phyloP scores from a whole-genome alignment of 768 basidiomycete species.

The Floccularia luteovirens region DNA sequence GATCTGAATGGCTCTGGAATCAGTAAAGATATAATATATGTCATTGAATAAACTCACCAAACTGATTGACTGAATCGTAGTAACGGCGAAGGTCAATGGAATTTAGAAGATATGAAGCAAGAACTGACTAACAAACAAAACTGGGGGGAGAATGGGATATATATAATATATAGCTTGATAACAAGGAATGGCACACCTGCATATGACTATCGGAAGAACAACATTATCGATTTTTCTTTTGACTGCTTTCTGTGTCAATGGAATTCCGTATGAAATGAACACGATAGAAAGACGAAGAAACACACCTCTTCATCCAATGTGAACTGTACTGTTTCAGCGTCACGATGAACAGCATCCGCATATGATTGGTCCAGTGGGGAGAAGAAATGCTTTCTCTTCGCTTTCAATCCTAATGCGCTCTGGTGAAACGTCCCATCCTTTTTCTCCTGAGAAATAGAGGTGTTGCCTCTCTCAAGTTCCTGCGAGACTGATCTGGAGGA shows the following conservation, averaged over 20 bases:
- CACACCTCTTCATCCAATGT: constrained; percentile 42
- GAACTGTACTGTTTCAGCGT: constrained; percentile 41
- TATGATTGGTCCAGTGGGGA: constrained; percentile 33
- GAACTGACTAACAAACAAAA: constrained; percentile 35
- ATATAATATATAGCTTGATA: constrained; percentile 1
- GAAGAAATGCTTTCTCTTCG: constrained; percentile 40
- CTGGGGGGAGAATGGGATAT: no score
- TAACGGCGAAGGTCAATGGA: constrained; percentile 8
- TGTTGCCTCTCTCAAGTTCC: no score
- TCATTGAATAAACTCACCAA: constrained; percentile 21
- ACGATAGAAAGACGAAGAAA: not conserved
- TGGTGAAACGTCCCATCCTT: constrained; percentile 34
- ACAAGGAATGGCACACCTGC: constrained; percentile 25
- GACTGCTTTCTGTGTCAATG: constrained; percentile 27
- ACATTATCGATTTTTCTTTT: constrained; percentile 42
- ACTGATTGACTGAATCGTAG: constrained; percentile 32
- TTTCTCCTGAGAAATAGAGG: no score
- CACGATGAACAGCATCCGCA: constrained; percentile 42
- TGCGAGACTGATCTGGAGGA: no score
- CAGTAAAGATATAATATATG: not conserved
- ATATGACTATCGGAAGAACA: constrained; percentile 41
- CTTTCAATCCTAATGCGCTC: constrained; percentile 24
- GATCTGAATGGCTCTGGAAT: constrained; percentile 27
- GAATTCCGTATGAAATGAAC: constrained; percentile 1
- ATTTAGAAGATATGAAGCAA: not conserved